phyloP scores from a whole-genome alignment of 1,284 basidiomycete species.

The Takashimella tepidaria region DNA sequence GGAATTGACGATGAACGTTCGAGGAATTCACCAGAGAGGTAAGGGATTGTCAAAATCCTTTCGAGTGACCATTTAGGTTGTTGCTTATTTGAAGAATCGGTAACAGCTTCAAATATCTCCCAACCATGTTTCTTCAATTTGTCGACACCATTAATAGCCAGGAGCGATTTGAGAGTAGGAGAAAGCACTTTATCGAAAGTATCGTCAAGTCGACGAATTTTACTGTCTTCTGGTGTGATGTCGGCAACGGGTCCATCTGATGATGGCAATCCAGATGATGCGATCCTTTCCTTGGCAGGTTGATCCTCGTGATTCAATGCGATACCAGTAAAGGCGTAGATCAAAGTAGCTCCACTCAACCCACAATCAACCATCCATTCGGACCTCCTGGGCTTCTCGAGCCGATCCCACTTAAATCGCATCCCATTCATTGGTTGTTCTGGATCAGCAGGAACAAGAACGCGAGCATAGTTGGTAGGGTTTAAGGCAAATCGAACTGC shows the following conservation, averaged over 20 bases:
- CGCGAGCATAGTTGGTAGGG: conserved; percentile 3
- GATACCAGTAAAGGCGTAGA: conserved; percentile 42
- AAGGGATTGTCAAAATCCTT: conserved; percentile 24
- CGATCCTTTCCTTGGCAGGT: conserved; percentile 27
- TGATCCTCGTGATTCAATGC: conserved; percentile 33
- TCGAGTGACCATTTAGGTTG: conserved; percentile 22
- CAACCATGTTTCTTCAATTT: conserved; percentile 34
- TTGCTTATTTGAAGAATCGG: conserved; percentile 5
- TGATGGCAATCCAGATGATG: conserved; percentile 31
- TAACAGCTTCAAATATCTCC: conserved; percentile 38
- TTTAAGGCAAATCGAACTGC: conserved; percentile 18
- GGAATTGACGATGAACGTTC: background rate
- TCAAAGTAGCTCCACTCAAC: conserved; percentile 20
- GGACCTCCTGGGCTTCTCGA: conserved; percentile 30
- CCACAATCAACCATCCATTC: conserved; percentile 33
- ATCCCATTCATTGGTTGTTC: conserved; percentile 12
- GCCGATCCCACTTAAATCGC: conserved; percentile 31
- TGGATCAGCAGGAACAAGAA: conserved; percentile 5
- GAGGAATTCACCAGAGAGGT: conserved; percentile 17
- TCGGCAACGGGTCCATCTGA: conserved; percentile 29
- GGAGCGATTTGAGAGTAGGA: conserved; percentile 29
- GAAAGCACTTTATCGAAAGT: conserved; percentile 34
- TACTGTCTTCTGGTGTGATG: conserved; percentile 18
- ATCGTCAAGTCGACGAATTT: conserved; percentile 29
- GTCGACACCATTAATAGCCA: conserved; percentile 34